Conservation (phyloP, 2,329 filamentous ascomycete genomes). For the Colletotrichum lentis region DNA sequence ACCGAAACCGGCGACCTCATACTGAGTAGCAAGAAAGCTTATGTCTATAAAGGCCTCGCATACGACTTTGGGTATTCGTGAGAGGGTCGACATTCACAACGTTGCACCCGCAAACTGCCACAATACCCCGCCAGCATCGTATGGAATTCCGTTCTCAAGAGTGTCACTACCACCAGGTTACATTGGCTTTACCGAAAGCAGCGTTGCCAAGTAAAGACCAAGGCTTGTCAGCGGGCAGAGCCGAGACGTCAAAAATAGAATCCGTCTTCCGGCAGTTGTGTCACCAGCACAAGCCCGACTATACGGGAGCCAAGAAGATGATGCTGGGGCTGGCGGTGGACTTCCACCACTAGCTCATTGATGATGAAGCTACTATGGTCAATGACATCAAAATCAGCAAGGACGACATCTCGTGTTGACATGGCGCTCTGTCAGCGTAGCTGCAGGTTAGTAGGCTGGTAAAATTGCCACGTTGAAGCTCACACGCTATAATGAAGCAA, state of each 20-base stretch:
- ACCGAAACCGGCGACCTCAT: background rate
- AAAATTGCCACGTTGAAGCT: background rate
- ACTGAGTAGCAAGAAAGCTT: background rate
- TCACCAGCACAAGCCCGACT: background rate
- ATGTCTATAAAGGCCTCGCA: too few species aligned
- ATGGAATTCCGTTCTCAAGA: constrained; percentile 11
- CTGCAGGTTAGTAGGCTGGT: background rate
- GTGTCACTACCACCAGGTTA: background rate
- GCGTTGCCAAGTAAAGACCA: background rate
- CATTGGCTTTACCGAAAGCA: background rate
- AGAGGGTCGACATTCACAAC: background rate
- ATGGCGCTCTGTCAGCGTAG: constrained; percentile 11
- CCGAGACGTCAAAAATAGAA: background rate
- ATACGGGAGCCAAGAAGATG: background rate
- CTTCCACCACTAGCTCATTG: background rate
- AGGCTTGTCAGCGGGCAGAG: background rate
- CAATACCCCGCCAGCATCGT: background rate
- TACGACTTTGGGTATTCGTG: background rate
- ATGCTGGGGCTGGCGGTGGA: background rate
- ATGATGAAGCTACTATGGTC: background rate
- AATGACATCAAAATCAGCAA: background rate
- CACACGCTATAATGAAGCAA: background rate
- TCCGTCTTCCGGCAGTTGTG: background rate
- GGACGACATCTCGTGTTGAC: background rate
- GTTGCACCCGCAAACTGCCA: constrained; percentile 3